Evolutionary conservation across 2,329 filamentous ascomycete genomes (phyloP), one percentile per base, ranked within the genome.

Genomic region (Arthroderma sp.): DNA sequence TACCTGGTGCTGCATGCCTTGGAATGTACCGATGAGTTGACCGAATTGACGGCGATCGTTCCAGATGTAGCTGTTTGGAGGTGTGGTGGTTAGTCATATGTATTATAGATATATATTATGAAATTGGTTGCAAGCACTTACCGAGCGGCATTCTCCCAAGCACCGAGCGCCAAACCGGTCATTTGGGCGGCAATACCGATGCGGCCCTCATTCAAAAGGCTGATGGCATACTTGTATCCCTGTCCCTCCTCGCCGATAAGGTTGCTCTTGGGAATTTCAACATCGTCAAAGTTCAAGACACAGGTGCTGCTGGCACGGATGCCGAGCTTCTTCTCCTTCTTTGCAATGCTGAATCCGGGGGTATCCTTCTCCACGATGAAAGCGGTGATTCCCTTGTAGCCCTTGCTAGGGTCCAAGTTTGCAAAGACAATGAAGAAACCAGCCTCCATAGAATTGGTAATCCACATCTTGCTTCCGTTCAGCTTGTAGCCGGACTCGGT

Each of bases 271-370:
- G 91, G 87, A 34, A 98, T 76, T 59, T 89, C 78, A 43, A 96
- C 87, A 58, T 98, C 91, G 66, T 98, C 91, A 57, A 98, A 94
- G 74, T 85, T 96, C 64, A 98, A 74, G 51, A 95, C 89, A 66
- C 91, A 98, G 30, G 91, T 98, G 69, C 85, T 93, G 69, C 85
- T 93, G 44, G 91, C 91, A 60, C 78, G 82, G 70, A 98, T 98
- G 47, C 91, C 91, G 40, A 98, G 80, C 74, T 98, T 98, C 82
- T 96, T 96, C 74, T 98, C 91, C 74, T 98, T 98, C 78, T 98
- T 98, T 36, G 91, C 87, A 58, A 98, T 93, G 49, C 78, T 81
- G 73, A 98, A 95, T 31, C 91, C 91, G 45, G 82, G 80, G 41
- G 78, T 84, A 57, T 74, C 81, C 72, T 94, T 95, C 68, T 95